Percentiles rank a stretch among this genome's conserved stretches.
Conservation (phyloP, 1,284 basidiomycete genomes). For the Testicularia cyperi region DNA sequence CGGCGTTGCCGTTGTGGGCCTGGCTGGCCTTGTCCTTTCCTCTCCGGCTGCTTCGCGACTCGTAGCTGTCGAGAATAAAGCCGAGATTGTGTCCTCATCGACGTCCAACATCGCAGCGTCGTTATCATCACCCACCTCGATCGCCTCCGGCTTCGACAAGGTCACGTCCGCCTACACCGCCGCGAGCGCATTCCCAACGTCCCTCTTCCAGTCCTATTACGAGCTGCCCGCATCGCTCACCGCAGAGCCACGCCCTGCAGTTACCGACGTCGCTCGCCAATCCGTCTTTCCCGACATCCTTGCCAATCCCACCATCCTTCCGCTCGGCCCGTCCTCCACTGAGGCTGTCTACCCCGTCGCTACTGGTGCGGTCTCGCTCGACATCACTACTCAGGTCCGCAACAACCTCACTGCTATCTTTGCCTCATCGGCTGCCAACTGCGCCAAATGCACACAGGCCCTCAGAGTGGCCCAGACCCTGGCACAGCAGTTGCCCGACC, state of each 20-base stretch:
- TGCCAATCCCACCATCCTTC: slow-evolving; percentile 69
- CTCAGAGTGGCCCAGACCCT: slow-evolving; percentile 71
- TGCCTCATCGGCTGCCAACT: slow-evolving; percentile 61
- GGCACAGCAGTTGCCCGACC: slow-evolving; percentile 68
- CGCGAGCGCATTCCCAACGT: slow-evolving; percentile 54
- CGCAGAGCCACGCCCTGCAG: slow-evolving; percentile 43
- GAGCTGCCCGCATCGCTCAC: slow-evolving; percentile 31
- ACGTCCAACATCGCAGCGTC: not conserved
- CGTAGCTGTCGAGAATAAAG: not conserved
- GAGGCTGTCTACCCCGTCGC: slow-evolving; percentile 49
- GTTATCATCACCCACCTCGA: not conserved
- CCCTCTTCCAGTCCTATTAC: slow-evolving; percentile 49
- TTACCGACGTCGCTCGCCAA: slow-evolving; percentile 43
- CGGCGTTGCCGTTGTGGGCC: too few species aligned
- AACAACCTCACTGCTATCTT: slow-evolving; percentile 49
- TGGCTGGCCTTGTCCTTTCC: not conserved
- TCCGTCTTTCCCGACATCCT: slow-evolving; percentile 63
- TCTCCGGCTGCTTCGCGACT: not conserved
- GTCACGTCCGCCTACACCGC: slow-evolving; percentile 45
- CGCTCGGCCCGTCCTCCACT: slow-evolving; percentile 63
- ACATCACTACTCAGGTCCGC: slow-evolving; percentile 64
- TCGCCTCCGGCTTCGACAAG: slow-evolving; percentile 5
- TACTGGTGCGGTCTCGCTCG: slow-evolving; percentile 49
- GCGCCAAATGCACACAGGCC: slow-evolving; percentile 68
- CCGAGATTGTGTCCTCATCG: not conserved